Base-by-base conservation (phyloP, 2,329 filamentous ascomycete species). In the Sporothrix inflata region DNA sequence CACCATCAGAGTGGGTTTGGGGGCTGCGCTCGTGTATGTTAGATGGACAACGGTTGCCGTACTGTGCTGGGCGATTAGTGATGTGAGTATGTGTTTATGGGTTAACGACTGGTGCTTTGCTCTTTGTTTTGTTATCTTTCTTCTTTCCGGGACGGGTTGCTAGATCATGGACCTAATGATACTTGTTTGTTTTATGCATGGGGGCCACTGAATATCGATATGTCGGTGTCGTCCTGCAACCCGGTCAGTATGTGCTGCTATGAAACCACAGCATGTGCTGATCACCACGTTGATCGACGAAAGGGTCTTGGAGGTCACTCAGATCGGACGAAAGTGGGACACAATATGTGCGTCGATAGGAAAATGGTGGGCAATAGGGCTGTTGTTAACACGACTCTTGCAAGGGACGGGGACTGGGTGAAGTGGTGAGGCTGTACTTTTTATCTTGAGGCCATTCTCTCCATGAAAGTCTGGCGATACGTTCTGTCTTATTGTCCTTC, bases 281-380 rank as follows among this genome's bases (percentile, higher is more conserved):
- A 65, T 71, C 69, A 53, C 57, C 30, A 21, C 30, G 57, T 38
- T 55, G 70, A 71, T 67, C 70, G 70, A 72, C 65, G n/a, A 53
- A 63, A 30, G 40, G 63, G n/a, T 63, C 19, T 27, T 51, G 40
- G 21, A 21, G 55, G 21, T 19, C 47, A 65, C 38, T 51, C n/a
- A 45, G 21, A 60, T 60, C 60, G 47, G 51, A 71, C n/a, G 61
- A 71, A 67, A 24, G 16, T 57, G 60, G 69, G 51, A 45, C 34
- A 45, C 5, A 49, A 30, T 34, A 27, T 30, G 34, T 34, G 30
- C 3, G 30, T 34, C 30, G 30, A 34, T 3, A 6, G 30, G 3
- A 34, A 6, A 24, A 8, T 11, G 8, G 24, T 51, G 47, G 7
- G 8, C 49, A 24, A 34, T 34, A 6, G n/a, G 21, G 49, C 14